phyloP scores from a whole-genome alignment of 768 basidiomycete species.

The Collybia nuda region DNA sequence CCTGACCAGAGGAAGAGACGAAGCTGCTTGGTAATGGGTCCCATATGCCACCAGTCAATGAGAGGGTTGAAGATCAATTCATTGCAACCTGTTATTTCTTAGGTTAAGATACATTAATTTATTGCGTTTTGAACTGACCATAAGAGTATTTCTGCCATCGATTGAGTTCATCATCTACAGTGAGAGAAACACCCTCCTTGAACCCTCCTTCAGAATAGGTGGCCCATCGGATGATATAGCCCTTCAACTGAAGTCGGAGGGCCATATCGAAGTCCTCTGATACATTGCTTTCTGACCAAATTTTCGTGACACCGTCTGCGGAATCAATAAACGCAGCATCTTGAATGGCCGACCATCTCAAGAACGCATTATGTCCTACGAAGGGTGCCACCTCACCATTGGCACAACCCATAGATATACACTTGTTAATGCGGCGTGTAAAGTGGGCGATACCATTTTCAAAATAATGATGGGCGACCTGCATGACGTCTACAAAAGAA shows the following conservation, averaged over 20 bases:
- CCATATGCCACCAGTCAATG: constrained; percentile 71
- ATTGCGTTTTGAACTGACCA: constrained; percentile 36
- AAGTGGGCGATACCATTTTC: constrained; percentile 91
- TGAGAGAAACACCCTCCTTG: constrained; percentile 90
- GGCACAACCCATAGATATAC: constrained; percentile 76
- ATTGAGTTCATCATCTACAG: constrained; percentile 88
- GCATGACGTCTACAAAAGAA: constrained; percentile 70
- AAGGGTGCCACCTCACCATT: constrained; percentile 85
- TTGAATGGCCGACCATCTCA: constrained; percentile 88
- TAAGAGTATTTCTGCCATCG: constrained; percentile 91
- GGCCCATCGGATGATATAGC: constrained; percentile 82
- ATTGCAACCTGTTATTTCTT: constrained; percentile 50
- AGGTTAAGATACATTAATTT: not conserved
- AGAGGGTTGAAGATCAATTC: constrained; percentile 87
- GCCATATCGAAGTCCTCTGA: constrained; percentile 88
- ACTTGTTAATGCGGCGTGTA: constrained; percentile 83
- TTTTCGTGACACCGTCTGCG: constrained; percentile 63
- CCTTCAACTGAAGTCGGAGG: constrained; percentile 60
- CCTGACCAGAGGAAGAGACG: constrained; percentile 74
- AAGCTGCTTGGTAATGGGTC: constrained; percentile 83
- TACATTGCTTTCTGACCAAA: constrained; percentile 83
- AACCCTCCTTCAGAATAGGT: constrained; percentile 84
- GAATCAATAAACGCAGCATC: constrained; percentile 77
- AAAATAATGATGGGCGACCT: constrained; percentile 87
- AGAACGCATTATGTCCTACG: constrained; percentile 87